Percentiles rank a stretch among this genome's conserved stretches.
These are phyloP conservation scores for Tetradesmus lagerheimii DNA, from an alignment of 139 green algal genomes.

Conservation along the genomic window DNA sequence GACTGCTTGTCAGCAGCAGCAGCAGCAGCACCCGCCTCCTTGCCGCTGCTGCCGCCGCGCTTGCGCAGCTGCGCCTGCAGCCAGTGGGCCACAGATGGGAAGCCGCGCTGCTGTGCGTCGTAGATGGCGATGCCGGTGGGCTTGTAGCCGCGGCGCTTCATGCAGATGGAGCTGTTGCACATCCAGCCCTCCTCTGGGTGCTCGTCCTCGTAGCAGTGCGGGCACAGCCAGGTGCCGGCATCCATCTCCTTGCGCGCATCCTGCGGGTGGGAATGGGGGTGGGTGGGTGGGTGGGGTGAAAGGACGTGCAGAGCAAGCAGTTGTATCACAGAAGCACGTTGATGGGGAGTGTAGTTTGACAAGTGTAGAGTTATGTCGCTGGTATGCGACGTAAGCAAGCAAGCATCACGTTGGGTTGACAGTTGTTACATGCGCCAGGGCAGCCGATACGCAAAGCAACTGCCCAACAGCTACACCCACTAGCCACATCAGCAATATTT, in stretches of 20 bases:
- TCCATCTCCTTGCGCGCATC: constrained; percentile 49
- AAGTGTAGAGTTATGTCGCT: no score
- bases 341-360: no score
- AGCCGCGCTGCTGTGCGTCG: constrained; percentile 69
- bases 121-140: constrained; percentile 84
- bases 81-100: constrained; percentile 73
- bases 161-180: constrained; percentile 87
- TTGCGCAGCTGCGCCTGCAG: constrained; percentile 63
- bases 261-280: neutral
- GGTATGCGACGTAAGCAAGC: no score
- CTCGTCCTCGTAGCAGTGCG: constrained; percentile 84
- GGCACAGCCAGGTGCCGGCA: constrained; percentile 75
- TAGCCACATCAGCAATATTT: no score
- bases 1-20: constrained; percentile 2
- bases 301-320: neutral
- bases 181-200: constrained; percentile 77
- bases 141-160: constrained; percentile 68
- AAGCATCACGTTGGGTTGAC: no score
- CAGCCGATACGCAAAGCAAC: no score
- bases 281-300: neutral
- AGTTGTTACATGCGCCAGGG: no score
- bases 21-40: neutral
- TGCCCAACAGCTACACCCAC: no score
- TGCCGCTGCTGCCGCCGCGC: neutral
- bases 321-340: no score